Evolutionary conservation across 2,329 filamentous ascomycete species (phyloP).

Genomic region (Stachybotrys echinatus): DNA sequence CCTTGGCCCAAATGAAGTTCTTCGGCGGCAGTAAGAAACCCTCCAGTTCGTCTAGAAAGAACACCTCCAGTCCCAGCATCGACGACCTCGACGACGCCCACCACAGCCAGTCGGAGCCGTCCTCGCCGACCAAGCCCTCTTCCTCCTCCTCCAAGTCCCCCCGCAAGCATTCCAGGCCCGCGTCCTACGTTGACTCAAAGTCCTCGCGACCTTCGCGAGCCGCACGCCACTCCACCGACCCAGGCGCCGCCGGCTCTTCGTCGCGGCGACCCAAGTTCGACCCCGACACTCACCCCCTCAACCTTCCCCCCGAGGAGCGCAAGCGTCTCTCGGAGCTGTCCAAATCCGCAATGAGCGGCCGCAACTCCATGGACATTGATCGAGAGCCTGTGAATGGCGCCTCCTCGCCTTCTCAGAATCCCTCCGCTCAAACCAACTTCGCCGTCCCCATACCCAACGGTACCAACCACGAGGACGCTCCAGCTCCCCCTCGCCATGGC

Average conservation of each 20-base stretch:
- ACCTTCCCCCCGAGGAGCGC: constrained; percentile 83
- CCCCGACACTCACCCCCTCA: constrained; percentile 77
- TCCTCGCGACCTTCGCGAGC: constrained; percentile 35
- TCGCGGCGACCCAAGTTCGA: constrained; percentile 52
- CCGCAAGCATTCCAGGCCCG: constrained; percentile 22
- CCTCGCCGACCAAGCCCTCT: constrained; percentile 30
- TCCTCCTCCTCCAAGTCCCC: constrained; percentile 25
- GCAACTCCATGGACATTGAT: constrained; percentile 74
- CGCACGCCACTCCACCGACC: constrained; percentile 44
- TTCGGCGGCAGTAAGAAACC: constrained; percentile 40
- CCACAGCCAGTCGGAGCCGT: constrained; percentile 28
- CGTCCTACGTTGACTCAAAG: constrained; percentile 23
- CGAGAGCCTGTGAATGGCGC: constrained; percentile 50
- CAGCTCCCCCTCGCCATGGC: constrained; percentile 68
- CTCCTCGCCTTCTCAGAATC: constrained; percentile 46
- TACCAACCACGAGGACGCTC: constrained; percentile 40
- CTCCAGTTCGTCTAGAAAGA: constrained; percentile 37
- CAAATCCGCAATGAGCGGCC: constrained; percentile 48
- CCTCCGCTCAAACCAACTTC: constrained; percentile 38
- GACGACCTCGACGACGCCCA: constrained; percentile 32
- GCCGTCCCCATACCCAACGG: constrained; percentile 48
- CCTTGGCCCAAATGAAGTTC: constrained; percentile 42
- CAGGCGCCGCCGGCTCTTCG: constrained; percentile 28
- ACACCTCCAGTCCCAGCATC: constrained; percentile 26
- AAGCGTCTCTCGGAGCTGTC: constrained; percentile 68